Evolutionary conservation across 2,329 filamentous ascomycete species (phyloP).

Genomic region (Tolypocladium pustulatum): DNA sequence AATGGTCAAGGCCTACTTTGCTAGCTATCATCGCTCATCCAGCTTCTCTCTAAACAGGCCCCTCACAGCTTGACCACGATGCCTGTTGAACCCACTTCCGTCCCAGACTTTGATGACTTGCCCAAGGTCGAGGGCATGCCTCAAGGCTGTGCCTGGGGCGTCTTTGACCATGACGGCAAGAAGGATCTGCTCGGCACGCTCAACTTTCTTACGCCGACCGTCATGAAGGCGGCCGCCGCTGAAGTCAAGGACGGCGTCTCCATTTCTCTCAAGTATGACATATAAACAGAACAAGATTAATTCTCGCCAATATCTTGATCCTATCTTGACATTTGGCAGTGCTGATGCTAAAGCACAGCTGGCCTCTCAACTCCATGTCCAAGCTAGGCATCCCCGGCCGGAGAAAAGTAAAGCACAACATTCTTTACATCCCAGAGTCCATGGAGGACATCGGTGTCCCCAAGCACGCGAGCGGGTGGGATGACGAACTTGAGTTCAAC

Average conservation of each 20-base stretch:
- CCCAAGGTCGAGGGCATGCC: conserved; percentile 31
- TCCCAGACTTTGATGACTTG: conserved; percentile 34
- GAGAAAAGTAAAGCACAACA: conserved; percentile 23
- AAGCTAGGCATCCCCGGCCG: conserved; percentile 23
- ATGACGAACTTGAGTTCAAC: conserved; percentile 44
- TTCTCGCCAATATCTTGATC: no score
- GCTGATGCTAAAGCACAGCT: conserved; percentile 15
- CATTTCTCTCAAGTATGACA: conserved; percentile 40
- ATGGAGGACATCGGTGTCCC: conserved; percentile 4
- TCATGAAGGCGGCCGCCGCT: conserved; percentile 15
- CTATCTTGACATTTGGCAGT: not conserved
- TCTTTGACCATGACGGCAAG: conserved; percentile 33
- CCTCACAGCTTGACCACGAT: not conserved
- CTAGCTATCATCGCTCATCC: no score
- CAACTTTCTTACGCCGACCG: conserved; percentile 38
- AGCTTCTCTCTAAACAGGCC: not conserved
- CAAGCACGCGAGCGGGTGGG: conserved; percentile 20
- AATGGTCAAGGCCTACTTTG: no score
- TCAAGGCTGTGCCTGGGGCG: conserved; percentile 39
- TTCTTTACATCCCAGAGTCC: conserved; percentile 18
- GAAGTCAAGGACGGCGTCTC: conserved; percentile 29
- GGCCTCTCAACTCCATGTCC: conserved; percentile 30
- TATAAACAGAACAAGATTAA: not conserved
- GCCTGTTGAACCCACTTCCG: conserved; percentile 3
- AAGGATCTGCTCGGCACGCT: conserved; percentile 41